These are phyloP conservation scores for Blastocystis sp. DNA, from an alignment of 352 stramenopile genomes.

Conservation along the genomic window DNA sequence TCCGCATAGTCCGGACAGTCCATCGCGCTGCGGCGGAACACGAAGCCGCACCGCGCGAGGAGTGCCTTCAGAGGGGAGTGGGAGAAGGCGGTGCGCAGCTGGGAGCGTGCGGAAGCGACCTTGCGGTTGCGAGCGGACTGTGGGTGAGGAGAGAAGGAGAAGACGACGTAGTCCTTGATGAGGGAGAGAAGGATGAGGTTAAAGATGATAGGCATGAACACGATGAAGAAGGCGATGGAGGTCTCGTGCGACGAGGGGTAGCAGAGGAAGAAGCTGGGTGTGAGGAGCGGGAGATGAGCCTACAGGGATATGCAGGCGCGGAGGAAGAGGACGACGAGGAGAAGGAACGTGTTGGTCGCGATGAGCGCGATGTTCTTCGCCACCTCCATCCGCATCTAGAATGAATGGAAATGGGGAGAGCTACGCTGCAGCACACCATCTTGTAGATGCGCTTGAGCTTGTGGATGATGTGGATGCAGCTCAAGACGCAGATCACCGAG, in stretches of 20 bases:
- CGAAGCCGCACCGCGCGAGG: neutral
- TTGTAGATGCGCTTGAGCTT: conserved; percentile 47
- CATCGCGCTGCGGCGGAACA: neutral
- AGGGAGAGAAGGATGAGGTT: conserved; percentile 58
- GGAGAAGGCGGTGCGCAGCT: neutral
- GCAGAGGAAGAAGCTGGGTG: conserved; percentile 10
- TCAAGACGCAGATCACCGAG: conserved; percentile 40
- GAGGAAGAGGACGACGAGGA: conserved; percentile 38
- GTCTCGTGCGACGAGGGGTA: neutral
- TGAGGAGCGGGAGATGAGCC: neutral
- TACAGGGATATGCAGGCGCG: conserved; percentile 27
- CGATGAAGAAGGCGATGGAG: conserved; percentile 2
- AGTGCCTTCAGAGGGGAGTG: neutral
- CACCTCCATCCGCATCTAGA: conserved; percentile 45
- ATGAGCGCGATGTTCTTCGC: conserved; percentile 59
- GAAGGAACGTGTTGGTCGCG: conserved; percentile 49
- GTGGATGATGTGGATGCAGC: conserved; percentile 61
- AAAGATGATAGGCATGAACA: conserved; percentile 10
- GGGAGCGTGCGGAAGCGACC: neutral
- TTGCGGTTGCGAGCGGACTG: neutral
- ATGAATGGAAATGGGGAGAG: neutral
- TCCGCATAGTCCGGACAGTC: neutral
- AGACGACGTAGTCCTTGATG: conserved; percentile 50
- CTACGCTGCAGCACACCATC: conserved; percentile 33
- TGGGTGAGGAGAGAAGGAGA: neutral